Evolutionary conservation across 495 filamentous ascomycete species (phyloP).

Genomic region (Penicillium odoratum): DNA sequence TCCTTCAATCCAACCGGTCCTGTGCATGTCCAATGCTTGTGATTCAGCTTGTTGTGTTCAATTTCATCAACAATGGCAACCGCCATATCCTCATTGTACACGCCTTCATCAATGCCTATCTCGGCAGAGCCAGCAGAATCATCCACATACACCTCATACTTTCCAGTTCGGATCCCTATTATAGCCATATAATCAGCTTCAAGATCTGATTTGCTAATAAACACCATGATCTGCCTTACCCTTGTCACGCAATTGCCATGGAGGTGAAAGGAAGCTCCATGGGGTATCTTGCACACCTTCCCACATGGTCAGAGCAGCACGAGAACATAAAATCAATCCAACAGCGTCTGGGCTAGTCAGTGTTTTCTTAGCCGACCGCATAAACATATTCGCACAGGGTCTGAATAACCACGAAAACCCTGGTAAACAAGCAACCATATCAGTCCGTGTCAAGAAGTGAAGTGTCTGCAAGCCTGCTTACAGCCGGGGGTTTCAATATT

Average conservation of each 20-base stretch:
- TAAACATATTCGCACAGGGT: not conserved
- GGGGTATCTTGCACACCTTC: not conserved
- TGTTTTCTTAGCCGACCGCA: not conserved
- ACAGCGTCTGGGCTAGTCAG: not conserved
- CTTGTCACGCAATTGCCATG: not conserved
- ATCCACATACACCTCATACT: not conserved
- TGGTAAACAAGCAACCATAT: not conserved
- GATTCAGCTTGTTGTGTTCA: too few species aligned
- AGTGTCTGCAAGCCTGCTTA: not conserved
- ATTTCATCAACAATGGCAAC: too few species aligned
- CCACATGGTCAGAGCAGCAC: not conserved
- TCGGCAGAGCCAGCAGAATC: not conserved
- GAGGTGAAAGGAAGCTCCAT: not conserved
- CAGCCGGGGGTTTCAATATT: not conserved
- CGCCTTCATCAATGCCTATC: not conserved
- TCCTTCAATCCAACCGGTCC: too few species aligned
- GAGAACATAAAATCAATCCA: not conserved
- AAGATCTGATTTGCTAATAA: not conserved
- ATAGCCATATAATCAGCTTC: not conserved
- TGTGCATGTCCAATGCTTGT: too few species aligned
- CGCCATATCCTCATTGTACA: too few species aligned
- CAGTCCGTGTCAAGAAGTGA: too few species aligned
- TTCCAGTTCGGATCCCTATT: not conserved
- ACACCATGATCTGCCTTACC: not conserved
- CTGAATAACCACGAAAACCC: not conserved